Evolutionary conservation across 2,329 filamentous ascomycete species (phyloP).

Genomic region (Bipolaris bicolor): DNA sequence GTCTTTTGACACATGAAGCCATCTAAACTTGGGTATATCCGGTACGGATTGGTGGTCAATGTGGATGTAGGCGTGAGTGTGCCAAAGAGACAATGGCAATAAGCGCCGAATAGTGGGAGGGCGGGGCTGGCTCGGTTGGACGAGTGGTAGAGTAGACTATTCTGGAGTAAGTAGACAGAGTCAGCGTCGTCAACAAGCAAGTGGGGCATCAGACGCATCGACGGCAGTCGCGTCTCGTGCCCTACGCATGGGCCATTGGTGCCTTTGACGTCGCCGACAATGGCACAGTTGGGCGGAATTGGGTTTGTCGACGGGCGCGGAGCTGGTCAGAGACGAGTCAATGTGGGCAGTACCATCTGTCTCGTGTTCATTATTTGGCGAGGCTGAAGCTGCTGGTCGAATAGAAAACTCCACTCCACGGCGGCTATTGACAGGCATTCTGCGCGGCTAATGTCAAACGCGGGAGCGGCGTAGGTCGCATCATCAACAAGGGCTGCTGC

Average conservation of each 20-base stretch:
- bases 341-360: slow-evolving; percentile 8
- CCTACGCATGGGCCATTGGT: slow-evolving; percentile 1
- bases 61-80: slow-evolving; percentile 16
- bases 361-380: slow-evolving; percentile 13
- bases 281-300: background rate
- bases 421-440: slow-evolving; percentile 15
- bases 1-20: background rate
- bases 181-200: slow-evolving; percentile 1
- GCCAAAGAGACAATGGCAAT: slow-evolving; percentile 31
- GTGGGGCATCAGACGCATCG: slow-evolving; percentile 8
- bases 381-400: slow-evolving; percentile 12
- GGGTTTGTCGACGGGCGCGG: background rate
- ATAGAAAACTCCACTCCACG: slow-evolving; percentile 9
- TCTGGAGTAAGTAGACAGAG: background rate
- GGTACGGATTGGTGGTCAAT: slow-evolving; percentile 21
- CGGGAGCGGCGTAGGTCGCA: slow-evolving; percentile 19
- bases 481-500: slow-evolving; percentile 7
- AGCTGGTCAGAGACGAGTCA: background rate
- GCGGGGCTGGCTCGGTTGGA: slow-evolving; percentile 19
- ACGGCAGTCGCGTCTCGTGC: background rate
- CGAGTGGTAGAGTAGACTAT: background rate
- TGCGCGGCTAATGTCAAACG: slow-evolving; percentile 27
- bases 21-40: background rate
- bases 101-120: slow-evolving; percentile 34
- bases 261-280: slow-evolving; percentile 1